Conservation (phyloP, 768 basidiomycete genomes). For the Polyporus arcularius region DNA sequence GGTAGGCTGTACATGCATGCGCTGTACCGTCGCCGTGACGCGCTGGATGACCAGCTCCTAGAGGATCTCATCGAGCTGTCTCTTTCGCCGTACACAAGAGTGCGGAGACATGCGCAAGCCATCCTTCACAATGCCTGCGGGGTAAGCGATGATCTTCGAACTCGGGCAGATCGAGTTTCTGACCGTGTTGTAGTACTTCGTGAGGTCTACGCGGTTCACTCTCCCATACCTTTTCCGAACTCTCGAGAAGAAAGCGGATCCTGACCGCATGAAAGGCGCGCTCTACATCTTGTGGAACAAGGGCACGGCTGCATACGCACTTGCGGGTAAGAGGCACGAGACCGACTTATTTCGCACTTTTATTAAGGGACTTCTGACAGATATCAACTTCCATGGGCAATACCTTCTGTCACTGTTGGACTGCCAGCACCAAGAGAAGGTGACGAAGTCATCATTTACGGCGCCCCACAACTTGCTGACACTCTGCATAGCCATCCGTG, state of each 20-base stretch:
- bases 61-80: slow-evolving; percentile 71
- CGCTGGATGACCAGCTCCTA: slow-evolving; percentile 71
- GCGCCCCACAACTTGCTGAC: background rate
- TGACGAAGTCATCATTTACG: slow-evolving; percentile 26
- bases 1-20: slow-evolving; percentile 78
- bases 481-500: slow-evolving; percentile 59
- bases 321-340: slow-evolving; percentile 51
- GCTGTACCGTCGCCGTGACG: slow-evolving; percentile 70
- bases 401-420: slow-evolving; percentile 67
- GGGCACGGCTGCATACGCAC: slow-evolving; percentile 66
- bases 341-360: slow-evolving; percentile 4
- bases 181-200: slow-evolving; percentile 51
- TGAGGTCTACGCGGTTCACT: slow-evolving; percentile 68
- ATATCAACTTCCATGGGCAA: slow-evolving; percentile 53
- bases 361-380: slow-evolving; percentile 34
- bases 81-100: slow-evolving; percentile 76
- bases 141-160: slow-evolving; percentile 40
- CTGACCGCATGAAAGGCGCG: slow-evolving; percentile 95
- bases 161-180: background rate
- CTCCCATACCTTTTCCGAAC: slow-evolving; percentile 64
- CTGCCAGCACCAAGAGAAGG: slow-evolving; percentile 88
- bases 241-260: slow-evolving; percentile 73
- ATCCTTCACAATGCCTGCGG: slow-evolving; percentile 64
- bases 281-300: slow-evolving; percentile 79
- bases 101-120: slow-evolving; percentile 71